These are phyloP conservation scores for Corchorus capsularis DNA, from an alignment of 345 rosid species.

Conservation along the genomic window DNA sequence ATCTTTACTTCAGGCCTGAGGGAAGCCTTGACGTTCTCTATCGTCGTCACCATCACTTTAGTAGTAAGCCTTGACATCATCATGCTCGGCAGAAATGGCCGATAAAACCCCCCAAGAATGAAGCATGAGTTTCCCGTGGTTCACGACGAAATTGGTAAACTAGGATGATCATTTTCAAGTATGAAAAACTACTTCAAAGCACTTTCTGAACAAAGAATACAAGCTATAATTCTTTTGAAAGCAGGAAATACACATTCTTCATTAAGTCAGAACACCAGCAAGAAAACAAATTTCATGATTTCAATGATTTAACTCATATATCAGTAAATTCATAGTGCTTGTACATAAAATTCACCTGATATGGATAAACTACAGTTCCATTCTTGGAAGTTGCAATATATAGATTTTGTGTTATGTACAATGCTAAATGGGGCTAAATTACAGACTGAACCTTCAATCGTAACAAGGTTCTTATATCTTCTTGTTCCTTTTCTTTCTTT, in stretches of 20 bases:
- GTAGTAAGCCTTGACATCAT: too few relatives aligned
- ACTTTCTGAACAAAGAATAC: not conserved
- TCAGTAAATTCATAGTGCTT: slow-evolving; percentile 2
- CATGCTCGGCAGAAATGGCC: not conserved
- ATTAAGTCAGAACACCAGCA: not conserved
- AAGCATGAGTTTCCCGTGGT: not conserved
- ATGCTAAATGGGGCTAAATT: slow-evolving; percentile 12
- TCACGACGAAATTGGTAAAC: not conserved
- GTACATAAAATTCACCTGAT: slow-evolving; percentile 12
- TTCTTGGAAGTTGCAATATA: not conserved
- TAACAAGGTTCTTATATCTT: not conserved
- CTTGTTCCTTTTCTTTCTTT: not conserved
- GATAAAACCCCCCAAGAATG: not conserved
- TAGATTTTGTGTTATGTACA: slow-evolving; percentile 21
- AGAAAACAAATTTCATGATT: not conserved
- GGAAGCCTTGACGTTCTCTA: not conserved
- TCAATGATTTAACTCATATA: not conserved
- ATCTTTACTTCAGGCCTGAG: not conserved
- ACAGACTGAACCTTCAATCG: not conserved
- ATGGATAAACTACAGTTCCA: not conserved
- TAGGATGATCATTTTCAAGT: not conserved
- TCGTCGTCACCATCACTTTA: not conserved
- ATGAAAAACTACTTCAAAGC: not conserved
- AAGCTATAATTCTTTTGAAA: too few relatives aligned
- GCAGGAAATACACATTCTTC: too few relatives aligned